A percentile compares a stretch with the other conserved stretches of the same genome.
phyloP scores from a whole-genome alignment of 768 basidiomycete species.

The Clavulina sp. region DNA sequence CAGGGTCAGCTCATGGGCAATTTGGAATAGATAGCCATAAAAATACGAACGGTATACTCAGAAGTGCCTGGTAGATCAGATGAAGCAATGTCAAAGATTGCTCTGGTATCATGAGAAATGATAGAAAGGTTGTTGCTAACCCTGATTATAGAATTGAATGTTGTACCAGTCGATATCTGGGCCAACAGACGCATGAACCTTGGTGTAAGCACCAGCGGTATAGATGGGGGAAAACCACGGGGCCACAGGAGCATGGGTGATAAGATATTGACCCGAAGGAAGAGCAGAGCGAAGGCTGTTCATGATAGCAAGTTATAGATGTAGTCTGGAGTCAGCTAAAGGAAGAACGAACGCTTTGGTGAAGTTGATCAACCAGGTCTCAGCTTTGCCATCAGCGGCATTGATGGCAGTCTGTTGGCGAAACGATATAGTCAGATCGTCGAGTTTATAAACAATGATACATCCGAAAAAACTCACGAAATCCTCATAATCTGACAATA shows the following conservation, averaged over 20 bases:
- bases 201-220: conserved; percentile 17
- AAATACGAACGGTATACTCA: not conserved
- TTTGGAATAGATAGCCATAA: not conserved
- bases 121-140: not conserved
- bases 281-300: conserved; percentile 6
- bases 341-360: no score
- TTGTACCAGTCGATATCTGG: conserved; percentile 20
- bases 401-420: not conserved
- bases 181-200: conserved; percentile 19
- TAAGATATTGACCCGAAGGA: not conserved
- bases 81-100: no score
- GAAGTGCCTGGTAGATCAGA: no score
- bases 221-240: conserved; percentile 5
- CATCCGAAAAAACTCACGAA: no score
- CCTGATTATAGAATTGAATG: conserved; percentile 11
- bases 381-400: conserved; percentile 3
- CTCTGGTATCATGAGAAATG: not conserved
- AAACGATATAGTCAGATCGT: not conserved
- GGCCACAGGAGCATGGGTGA: conserved; percentile 7
- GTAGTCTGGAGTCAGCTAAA: no score
- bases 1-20: not conserved
- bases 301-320: not conserved
- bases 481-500: no score
- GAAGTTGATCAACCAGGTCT: conserved; percentile 7
- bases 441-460: not conserved